Percentiles rank a stretch among this genome's conserved stretches.
These are phyloP conservation scores for Nakataea oryzae DNA, from an alignment of 2,329 filamentous ascomycete genomes.

Conservation along the genomic window DNA sequence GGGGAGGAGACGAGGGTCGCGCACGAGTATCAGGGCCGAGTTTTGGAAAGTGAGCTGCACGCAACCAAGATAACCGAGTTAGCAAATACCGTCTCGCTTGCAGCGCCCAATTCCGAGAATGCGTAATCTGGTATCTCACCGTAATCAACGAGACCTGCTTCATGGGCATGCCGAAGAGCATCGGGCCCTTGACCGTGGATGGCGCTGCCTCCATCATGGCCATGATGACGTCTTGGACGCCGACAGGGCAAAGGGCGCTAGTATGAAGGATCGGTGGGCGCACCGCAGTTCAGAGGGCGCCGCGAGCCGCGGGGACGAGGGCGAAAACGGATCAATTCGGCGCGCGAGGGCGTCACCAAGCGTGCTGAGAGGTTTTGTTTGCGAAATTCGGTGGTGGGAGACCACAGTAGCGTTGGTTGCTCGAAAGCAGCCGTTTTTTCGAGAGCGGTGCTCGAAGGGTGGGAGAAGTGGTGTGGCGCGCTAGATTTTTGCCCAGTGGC, in stretches of 20 bases:
- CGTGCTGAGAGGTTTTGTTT: not conserved
- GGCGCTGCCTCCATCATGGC: conserved; percentile 27
- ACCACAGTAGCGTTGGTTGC: not conserved
- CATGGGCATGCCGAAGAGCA: conserved; percentile 49
- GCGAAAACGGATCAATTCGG: not conserved
- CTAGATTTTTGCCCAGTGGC: not conserved
- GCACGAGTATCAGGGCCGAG: conserved; percentile 63
- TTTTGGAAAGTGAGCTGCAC: conserved; percentile 68
- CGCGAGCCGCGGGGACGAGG: not conserved
- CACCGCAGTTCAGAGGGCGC: not conserved
- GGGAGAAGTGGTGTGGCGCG: not conserved
- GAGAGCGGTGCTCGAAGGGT: not conserved
- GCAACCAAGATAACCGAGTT: conserved; percentile 5
- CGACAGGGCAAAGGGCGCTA: not conserved
- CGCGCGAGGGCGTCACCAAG: not conserved
- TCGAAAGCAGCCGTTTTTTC: not conserved
- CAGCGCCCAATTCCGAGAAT: not conserved
- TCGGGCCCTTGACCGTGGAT: conserved; percentile 28
- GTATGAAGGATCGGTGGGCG: not conserved
- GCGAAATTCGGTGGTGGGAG: not conserved
- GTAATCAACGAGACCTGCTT: conserved; percentile 59
- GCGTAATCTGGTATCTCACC: conserved; percentile 28
- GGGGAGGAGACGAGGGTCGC: conserved; percentile 11
- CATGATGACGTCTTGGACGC: conserved; percentile 19
- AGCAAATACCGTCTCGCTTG: conserved; percentile 4